A percentile compares a stretch with the other conserved stretches of the same genome.
phyloP scores from a whole-genome alignment of 2,329 filamentous ascomycete genomes.

The Ceratocystis papillata region DNA sequence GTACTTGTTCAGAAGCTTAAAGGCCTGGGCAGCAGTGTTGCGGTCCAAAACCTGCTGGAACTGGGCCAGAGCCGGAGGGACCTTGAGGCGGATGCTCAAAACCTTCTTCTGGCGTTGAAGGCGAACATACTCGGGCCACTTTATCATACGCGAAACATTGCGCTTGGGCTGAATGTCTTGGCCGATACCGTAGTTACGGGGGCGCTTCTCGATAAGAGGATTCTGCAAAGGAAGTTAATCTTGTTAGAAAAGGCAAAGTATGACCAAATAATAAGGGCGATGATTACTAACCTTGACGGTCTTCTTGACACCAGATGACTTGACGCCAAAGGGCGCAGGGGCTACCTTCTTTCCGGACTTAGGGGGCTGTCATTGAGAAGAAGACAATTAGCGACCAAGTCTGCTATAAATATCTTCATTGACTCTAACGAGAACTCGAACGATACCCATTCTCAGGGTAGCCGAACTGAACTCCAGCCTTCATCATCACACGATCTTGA shows the following conservation, averaged over 20 bases:
- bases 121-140: slow-evolving; percentile 98
- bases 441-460: background rate
- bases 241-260: slow-evolving; percentile 22
- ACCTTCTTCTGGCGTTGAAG: slow-evolving; percentile 93
- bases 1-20: slow-evolving; percentile 99
- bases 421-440: slow-evolving; percentile 70
- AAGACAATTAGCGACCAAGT: slow-evolving; percentile 86
- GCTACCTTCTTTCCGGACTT: slow-evolving; percentile 98
- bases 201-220: slow-evolving; percentile 96
- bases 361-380: slow-evolving; percentile 99
- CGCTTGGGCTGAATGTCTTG: slow-evolving; percentile 96
- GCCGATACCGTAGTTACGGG: slow-evolving; percentile 96
- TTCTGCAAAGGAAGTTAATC: slow-evolving; percentile 50
- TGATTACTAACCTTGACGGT: slow-evolving; percentile 70
- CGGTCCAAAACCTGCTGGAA: slow-evolving; percentile 96
- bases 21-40: slow-evolving; percentile 90
- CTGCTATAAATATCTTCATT: slow-evolving; percentile 61
- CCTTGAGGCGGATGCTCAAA: slow-evolving; percentile 96
- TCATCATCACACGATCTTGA: slow-evolving; percentile 23
- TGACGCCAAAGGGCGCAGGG: slow-evolving; percentile 88
- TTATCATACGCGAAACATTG: slow-evolving; percentile 96
- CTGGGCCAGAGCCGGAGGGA: slow-evolving; percentile 91
- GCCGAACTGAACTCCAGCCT: slow-evolving; percentile 23
- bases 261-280: background rate
- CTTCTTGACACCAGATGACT: slow-evolving; percentile 91